Base-by-base conservation (phyloP, 2,329 filamentous ascomycete genomes). In the Rhinocladiella mackenziei region DNA sequence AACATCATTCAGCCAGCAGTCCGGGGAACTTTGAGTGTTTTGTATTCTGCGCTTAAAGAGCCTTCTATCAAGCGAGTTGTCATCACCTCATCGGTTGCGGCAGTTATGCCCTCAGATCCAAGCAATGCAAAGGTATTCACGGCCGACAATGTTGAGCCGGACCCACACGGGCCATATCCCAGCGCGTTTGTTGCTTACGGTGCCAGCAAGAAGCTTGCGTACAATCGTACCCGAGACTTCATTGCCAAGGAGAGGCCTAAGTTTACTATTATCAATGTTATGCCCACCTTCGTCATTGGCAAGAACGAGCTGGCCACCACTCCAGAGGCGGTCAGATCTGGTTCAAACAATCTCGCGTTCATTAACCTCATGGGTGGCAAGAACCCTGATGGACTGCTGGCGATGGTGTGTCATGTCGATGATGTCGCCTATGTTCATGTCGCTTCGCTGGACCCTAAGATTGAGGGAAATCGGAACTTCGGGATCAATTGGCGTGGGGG, bases 61-160 rank as follows among this genome's bases (percentile, higher is more conserved):
- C 78, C 78, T 51, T 76, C 60, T 59, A 83, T 94, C 39, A 86
- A 83, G 67, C 76, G 81, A 50, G 84, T 94, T 11, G 81, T 81
- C 34, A 75, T 85, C 53, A 84, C 81, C 1, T 83, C 80, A 2
- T 83, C 80, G 1, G 84, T 84, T 54, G 80, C 79, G 11, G 71
- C 80, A 0, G 80, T 84, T n/a, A 56, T 81, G 30, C 47, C 48
- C 14, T 14, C 33, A 5, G 38, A 63, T 29, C 55, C 54, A 15
- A 60, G 62, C 10, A 35, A 63, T 29, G 54, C 54, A 15, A 60
- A 62, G 43, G 53, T 57, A 23, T 69, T 63, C 45, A 62, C 58
- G 22, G 62, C 69, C 50, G 58, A 62, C 20, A 55, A 43, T 7
- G 29, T 53, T 19, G 33, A 40, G 23, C 35, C 39, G 13, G 50